These are phyloP conservation scores for Fusarium subglutinans DNA, from an alignment of 2,329 filamentous ascomycete genomes.

Conservation along the genomic window DNA sequence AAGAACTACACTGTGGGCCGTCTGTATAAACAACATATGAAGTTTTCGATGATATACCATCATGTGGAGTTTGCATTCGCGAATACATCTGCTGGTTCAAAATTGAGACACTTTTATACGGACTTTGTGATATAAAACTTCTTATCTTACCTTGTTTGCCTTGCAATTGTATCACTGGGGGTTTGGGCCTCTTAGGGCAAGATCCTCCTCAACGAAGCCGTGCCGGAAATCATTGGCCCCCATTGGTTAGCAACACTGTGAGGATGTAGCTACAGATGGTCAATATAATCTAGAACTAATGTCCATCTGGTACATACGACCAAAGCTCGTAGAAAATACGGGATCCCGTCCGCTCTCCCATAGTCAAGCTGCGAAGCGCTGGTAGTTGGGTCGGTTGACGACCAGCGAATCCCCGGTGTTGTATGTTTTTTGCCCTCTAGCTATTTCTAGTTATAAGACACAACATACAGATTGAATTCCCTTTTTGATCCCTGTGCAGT, in stretches of 20 bases:
- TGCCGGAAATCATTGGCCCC: background rate
- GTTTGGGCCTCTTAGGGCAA: background rate
- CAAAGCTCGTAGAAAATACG: background rate
- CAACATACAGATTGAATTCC: rapidly evolving
- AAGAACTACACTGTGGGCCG: background rate
- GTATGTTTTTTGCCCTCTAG: background rate
- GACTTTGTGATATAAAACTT: background rate
- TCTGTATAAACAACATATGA: background rate
- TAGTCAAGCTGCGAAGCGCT: background rate
- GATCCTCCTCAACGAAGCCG: background rate
- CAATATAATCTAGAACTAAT: rapidly evolving
- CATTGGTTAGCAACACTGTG: background rate
- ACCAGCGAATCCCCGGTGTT: background rate
- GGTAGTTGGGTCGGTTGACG: background rate
- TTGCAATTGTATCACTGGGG: background rate
- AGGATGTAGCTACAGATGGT: rapidly evolving
- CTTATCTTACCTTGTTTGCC: background rate
- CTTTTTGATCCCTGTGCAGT: background rate
- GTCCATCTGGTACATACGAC: background rate
- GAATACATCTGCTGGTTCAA: background rate
- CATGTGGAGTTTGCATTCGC: background rate
- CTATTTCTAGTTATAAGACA: rapidly evolving
- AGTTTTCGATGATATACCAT: background rate
- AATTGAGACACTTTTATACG: background rate
- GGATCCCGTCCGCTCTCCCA: background rate